Evolutionary conservation across 331 rosid species (phyloP).

Genomic region (Pyracantha coccinea): DNA sequence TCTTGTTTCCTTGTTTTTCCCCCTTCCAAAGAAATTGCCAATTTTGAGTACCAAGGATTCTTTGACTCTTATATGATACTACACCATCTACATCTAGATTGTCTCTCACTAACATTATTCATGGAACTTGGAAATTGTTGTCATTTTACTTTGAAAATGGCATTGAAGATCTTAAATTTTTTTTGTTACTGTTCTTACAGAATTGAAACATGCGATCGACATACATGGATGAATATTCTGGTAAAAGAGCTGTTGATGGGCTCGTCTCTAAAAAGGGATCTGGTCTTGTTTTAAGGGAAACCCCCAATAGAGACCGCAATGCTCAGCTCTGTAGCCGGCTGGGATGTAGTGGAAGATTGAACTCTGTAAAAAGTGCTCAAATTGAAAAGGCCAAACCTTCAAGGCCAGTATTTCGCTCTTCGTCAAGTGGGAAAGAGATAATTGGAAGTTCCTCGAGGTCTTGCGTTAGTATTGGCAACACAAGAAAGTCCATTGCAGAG

Average conservation of each 20-base stretch:
- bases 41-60: not conserved
- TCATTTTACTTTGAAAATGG: not conserved
- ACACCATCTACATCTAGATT: not conserved
- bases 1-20: not conserved
- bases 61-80: not conserved
- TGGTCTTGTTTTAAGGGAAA: conserved; percentile 50
- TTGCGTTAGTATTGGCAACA: conserved; percentile 28
- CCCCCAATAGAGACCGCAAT: conserved; percentile 59
- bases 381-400: conserved; percentile 56
- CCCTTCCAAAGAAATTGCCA: not conserved
- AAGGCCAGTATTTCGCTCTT: conserved; percentile 41
- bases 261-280: conserved; percentile 63
- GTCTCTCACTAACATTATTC: not conserved
- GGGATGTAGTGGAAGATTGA: conserved; percentile 77
- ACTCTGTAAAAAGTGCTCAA: conserved; percentile 46
- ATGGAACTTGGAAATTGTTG: not conserved
- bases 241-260: conserved; percentile 61
- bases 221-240: conserved; percentile 76
- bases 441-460: conserved; percentile 75
- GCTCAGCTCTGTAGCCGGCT: conserved; percentile 70
- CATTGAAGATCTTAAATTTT: conserved; percentile 1
- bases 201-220: conserved; percentile 20
- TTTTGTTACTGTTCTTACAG: conserved; percentile 32
- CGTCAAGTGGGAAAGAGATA: conserved; percentile 60
- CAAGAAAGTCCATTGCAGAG: conserved; percentile 45